Conservation (phyloP, 441 rosid genomes). For the Populus trichocarpa region DNA sequence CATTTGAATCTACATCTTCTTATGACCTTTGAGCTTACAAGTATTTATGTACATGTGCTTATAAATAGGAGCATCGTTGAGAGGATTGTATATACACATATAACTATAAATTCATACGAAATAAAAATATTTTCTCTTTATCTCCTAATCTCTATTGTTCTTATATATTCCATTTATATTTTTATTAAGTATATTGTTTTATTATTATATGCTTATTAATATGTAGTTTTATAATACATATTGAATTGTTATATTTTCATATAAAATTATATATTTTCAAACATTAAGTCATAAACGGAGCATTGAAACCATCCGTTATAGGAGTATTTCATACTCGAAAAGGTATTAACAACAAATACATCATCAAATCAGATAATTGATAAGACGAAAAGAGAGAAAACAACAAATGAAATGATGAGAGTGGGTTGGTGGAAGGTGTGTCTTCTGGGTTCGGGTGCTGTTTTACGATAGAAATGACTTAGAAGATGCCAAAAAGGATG, state of each 20-base stretch:
- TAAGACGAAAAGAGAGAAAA: neutral
- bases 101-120: neutral
- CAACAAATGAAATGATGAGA: conserved; percentile 29
- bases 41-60: no score
- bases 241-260: neutral
- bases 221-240: no score
- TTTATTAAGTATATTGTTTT: no score
- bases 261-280: no score
- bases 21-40: no score
- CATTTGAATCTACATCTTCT: no score
- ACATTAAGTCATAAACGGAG: neutral
- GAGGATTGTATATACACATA: neutral
- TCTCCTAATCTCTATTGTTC: no score
- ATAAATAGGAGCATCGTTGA: no score
- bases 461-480: conserved; percentile 14
- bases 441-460: neutral
- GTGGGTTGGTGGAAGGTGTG: neutral
- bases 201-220: no score
- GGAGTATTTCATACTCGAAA: neutral
- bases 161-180: no score
- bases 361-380: neutral
- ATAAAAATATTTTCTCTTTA: no score
- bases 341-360: neutral
- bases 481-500: conserved; percentile 29
- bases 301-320: neutral